Evolutionary conservation across 2,329 filamentous ascomycete species (phyloP), one percentile per base, ranked within the genome.

Genomic region (Pseudogymnoascus sp.): DNA sequence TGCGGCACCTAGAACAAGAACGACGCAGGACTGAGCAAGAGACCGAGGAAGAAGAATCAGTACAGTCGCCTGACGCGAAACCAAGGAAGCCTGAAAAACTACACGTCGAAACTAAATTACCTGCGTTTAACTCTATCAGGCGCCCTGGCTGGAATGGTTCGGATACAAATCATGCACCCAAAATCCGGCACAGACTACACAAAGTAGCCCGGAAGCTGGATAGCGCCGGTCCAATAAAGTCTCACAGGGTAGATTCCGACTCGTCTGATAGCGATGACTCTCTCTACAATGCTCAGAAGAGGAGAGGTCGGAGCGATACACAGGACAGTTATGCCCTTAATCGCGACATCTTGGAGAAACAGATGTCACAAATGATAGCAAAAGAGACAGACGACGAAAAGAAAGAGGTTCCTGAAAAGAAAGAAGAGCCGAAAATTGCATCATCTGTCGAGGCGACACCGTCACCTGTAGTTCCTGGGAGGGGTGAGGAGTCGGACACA

Each of bases 361-460:
- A 86, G 68, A 86, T 86, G 82, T 73, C 80, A 63, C 82, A 85
- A 62, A 81, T 85, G 75, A 77, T 86, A 64, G 80, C 80, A 5
- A 78, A 78, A 64, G 83, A 86, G 69, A 78, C 77, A 5, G 72
- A 73, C 10, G 77, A 67, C 18, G 59, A 48, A 18, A 52, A 63
- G 2, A 63, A 40, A 35, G 55, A 52, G n/a, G 29, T 9, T 67
- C 71, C 13, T 69, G 70, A 35, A 71, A 62, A 68, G 59, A 7
- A 62, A 60, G 42, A 68, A 63, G 58, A 29, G 12, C 36, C 63
- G 33, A 27, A 62, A 29, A 62, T 61, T 18, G 33, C 60, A 36
- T 12, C 64, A 31, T 66, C 65, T 33, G 63, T 64, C 48, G 69
- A 67, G 45, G 45, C 27, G 36, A 55, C 8, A 31, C 45, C 45